Evolutionary conservation across 1,139 yeast species (phyloP).

Genomic region (Protomyces inundatus): DNA sequence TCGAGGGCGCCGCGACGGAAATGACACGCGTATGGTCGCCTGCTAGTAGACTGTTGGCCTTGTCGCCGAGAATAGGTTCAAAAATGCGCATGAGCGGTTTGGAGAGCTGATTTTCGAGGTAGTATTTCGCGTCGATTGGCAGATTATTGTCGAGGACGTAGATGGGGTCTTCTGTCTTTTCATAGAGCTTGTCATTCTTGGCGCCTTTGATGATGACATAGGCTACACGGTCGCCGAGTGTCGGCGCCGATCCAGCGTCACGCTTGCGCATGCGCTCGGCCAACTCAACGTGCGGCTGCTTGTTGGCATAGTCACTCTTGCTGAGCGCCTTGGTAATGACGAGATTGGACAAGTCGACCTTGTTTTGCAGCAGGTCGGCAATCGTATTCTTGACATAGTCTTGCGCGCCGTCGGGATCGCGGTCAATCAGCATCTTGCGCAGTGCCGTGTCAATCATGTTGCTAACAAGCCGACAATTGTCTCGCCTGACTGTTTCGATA

Average conservation of each 20-base stretch:
- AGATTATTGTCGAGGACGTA: slow-evolving; percentile 85
- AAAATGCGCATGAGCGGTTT: slow-evolving; percentile 91
- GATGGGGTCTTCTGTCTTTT: slow-evolving; percentile 93
- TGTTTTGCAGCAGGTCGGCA: slow-evolving; percentile 82
- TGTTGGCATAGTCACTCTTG: slow-evolving; percentile 84
- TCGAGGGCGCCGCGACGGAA: slow-evolving; percentile 57
- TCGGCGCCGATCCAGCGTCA: slow-evolving; percentile 96
- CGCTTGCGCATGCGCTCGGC: slow-evolving; percentile 95
- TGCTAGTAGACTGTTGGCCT: slow-evolving; percentile 63
- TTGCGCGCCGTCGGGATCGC: slow-evolving; percentile 87
- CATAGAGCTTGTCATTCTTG: slow-evolving; percentile 79
- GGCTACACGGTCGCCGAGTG: slow-evolving; percentile 96
- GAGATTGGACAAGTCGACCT: slow-evolving; percentile 85
- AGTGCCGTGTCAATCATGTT: slow-evolving; percentile 89
- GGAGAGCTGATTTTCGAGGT: slow-evolving; percentile 84
- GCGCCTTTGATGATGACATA: slow-evolving; percentile 85
- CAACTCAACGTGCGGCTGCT: slow-evolving; percentile 93
- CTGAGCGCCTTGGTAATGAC: slow-evolving; percentile 93
- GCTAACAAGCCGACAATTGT: slow-evolving; percentile 90
- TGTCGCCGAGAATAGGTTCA: slow-evolving; percentile 90
- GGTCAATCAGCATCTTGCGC: slow-evolving; percentile 75
- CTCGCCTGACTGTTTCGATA: slow-evolving; percentile 96
- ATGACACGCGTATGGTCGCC: slow-evolving; percentile 84
- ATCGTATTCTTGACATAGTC: slow-evolving; percentile 61
- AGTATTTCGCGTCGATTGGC: slow-evolving; percentile 92